phyloP scores from a whole-genome alignment of 2,329 filamentous ascomycete species.

The Ceratocystis lukuohia region DNA sequence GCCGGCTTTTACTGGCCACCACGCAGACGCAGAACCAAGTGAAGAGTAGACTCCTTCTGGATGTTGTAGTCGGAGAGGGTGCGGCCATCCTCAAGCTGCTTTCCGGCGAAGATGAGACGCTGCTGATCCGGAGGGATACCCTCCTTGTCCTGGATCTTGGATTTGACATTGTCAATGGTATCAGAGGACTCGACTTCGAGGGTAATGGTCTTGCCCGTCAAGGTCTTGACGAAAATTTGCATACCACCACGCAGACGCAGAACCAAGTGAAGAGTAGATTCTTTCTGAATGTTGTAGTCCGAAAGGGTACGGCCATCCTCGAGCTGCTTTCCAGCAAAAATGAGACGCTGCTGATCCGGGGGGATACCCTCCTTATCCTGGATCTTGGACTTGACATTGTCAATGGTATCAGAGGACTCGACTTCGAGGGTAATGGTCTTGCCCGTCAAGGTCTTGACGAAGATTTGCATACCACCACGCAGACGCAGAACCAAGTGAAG shows the following conservation, averaged over 20 bases:
- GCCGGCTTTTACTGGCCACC: constrained; percentile 37
- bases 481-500: constrained; percentile 65
- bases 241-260: constrained; percentile 81
- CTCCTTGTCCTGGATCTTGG: constrained; percentile 86
- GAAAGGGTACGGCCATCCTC: constrained; percentile 76
- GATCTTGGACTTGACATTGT: constrained; percentile 95
- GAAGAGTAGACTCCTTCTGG: constrained; percentile 76
- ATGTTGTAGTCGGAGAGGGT: constrained; percentile 95
- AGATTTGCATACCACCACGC: constrained; percentile 53
- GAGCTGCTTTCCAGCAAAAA: constrained; percentile 92
- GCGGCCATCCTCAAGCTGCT: constrained; percentile 84
- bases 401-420: constrained; percentile 79
- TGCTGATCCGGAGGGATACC: constrained; percentile 92
- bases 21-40: constrained; percentile 67
- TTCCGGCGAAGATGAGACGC: constrained; percentile 83
- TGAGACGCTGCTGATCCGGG: constrained; percentile 88
- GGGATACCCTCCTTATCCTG: constrained; percentile 97
- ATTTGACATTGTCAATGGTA: constrained; percentile 90
- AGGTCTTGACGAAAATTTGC: constrained; percentile 79
- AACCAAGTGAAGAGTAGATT: constrained; percentile 72
- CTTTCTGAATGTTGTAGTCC: constrained; percentile 95
- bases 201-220: constrained; percentile 89
- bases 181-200: constrained; percentile 80
- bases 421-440: constrained; percentile 92
- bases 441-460: constrained; percentile 76